Conservation (phyloP, 202 grass and related monocot genomes). For the Alloteropsis angusta region DNA sequence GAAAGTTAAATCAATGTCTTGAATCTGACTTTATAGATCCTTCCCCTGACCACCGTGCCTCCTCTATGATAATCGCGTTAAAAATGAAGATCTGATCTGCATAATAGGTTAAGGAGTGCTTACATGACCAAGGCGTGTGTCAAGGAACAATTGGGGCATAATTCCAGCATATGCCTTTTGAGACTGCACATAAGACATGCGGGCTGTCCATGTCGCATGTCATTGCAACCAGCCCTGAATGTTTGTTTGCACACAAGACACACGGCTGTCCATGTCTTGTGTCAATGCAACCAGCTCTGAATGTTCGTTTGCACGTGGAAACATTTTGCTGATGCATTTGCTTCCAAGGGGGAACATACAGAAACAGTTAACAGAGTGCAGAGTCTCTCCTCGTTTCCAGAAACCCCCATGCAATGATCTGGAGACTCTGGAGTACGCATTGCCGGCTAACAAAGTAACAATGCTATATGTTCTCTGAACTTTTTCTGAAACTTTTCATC, state of each 20-base stretch:
- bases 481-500: background rate
- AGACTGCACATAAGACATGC: conserved; percentile 21
- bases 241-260: conserved; percentile 28
- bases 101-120: conserved; percentile 19
- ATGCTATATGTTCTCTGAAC: background rate
- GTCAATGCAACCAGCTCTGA: conserved; percentile 2
- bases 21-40: conserved; percentile 35
- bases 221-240: conserved; percentile 13
- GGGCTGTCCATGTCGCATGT: conserved; percentile 2
- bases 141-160: conserved; percentile 31
- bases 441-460: background rate
- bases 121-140: conserved; percentile 21
- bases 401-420: background rate
- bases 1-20: conserved; percentile 13
- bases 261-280: background rate
- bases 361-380: background rate
- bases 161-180: conserved; percentile 35
- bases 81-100: background rate
- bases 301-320: conserved; percentile 30
- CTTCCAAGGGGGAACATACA: conserved; percentile 16
- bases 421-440: background rate
- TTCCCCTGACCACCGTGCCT: background rate
- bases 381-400: background rate
- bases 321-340: conserved; percentile 1
- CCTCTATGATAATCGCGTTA: background rate